Evolutionary conservation across 2,329 filamentous ascomycete genomes (phyloP).

Genomic region (Exophiala calicioides): DNA sequence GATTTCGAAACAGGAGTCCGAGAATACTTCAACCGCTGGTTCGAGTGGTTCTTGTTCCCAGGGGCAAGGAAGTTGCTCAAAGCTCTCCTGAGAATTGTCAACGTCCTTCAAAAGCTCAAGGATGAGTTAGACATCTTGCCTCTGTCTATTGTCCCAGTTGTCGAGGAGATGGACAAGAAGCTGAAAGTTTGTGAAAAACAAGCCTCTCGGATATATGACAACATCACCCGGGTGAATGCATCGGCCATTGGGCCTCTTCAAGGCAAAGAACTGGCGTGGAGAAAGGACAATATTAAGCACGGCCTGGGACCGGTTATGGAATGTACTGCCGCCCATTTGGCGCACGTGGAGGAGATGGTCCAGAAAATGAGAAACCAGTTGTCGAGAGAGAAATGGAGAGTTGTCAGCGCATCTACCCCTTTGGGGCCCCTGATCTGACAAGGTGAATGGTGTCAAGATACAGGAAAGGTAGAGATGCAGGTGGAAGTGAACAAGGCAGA

Average conservation of each 20-base stretch:
- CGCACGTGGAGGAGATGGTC: background rate
- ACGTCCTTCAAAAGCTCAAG: background rate
- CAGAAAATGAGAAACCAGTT: background rate
- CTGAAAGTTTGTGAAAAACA: background rate
- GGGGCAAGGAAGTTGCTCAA: background rate
- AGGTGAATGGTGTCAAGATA: no score
- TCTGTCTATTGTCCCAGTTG: background rate
- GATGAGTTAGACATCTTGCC: background rate
- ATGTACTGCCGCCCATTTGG: background rate
- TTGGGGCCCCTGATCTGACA: no score
- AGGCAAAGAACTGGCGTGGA: background rate
- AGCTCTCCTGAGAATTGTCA: background rate
- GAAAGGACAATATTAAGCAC: background rate
- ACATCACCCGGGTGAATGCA: background rate
- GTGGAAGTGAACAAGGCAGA: no score
- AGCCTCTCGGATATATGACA: background rate
- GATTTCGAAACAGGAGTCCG: background rate
- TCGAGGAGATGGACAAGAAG: constrained; percentile 1
- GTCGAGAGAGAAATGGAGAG: no score
- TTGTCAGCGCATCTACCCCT: no score
- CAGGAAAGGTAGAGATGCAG: no score
- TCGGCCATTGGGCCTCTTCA: background rate
- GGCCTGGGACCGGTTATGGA: constrained; percentile 1
- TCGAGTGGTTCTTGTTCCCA: background rate
- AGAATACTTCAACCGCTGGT: background rate